These are phyloP conservation scores for Daphne laureola DNA, from an alignment of 441 rosid species.

Conservation along the genomic window DNA sequence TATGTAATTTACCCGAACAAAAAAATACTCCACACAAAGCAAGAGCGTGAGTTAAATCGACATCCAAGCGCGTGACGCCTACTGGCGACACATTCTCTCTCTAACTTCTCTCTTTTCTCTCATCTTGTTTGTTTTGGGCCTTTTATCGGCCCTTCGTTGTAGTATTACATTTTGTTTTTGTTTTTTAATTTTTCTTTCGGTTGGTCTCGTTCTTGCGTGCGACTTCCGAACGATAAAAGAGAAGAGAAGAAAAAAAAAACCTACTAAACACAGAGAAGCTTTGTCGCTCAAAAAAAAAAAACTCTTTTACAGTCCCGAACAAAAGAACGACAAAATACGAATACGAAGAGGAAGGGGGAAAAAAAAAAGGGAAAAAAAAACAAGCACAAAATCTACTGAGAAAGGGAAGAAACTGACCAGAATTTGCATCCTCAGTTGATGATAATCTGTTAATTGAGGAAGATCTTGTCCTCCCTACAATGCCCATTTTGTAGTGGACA, in stretches of 20 bases:
- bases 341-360: neutral
- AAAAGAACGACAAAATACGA: neutral
- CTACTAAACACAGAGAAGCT: neutral
- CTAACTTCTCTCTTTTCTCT: neutral
- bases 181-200: neutral
- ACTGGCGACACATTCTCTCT: no score
- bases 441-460: constrained; percentile 9
- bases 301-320: neutral
- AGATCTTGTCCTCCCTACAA: constrained; percentile 38
- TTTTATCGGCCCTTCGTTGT: neutral
- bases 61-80: no score
- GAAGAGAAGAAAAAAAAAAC: neutral
- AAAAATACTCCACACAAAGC: no score
- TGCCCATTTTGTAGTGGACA: constrained; percentile 38
- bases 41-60: no score
- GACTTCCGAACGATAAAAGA: constrained; percentile 21
- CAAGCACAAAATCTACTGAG: neutral
- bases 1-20: no score
- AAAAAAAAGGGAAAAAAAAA: neutral
- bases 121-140: constrained; percentile 6
- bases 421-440: neutral
- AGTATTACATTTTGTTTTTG: neutral
- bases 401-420: neutral
- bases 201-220: constrained; percentile 20
- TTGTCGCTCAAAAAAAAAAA: constrained; percentile 1